Evolutionary conservation across 768 basidiomycete species (phyloP).

Genomic region (Rhodosporidiobolus odoratus): DNA sequence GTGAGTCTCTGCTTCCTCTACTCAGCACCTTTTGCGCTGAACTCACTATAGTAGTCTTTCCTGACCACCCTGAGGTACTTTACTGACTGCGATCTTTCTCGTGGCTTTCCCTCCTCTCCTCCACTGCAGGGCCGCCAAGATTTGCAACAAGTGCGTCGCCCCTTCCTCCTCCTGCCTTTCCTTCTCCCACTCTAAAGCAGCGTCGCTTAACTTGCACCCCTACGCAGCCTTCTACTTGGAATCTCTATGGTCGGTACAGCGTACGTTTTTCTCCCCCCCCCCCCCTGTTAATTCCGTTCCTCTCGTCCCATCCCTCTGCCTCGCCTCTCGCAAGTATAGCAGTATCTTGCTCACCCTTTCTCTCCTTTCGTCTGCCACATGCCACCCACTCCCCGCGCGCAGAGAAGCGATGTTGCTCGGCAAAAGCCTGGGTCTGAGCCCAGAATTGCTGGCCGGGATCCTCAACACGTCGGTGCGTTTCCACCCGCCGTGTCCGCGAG

Average conservation of each 20-base stretch:
- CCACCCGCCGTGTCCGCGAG: no score
- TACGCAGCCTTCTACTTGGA: conserved; percentile 52
- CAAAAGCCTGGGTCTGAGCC: conserved; percentile 69
- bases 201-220: not conserved
- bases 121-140: conserved; percentile 61
- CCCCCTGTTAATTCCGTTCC: no score
- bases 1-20: conserved; percentile 1
- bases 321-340: not conserved
- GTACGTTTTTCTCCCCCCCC: conserved; percentile 3
- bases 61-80: not conserved
- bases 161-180: conserved; percentile 42
- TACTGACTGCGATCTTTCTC: no score
- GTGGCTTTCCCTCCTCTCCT: not conserved
- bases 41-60: not conserved
- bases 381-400: not conserved
- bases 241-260: conserved; percentile 48
- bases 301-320: no score
- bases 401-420: conserved; percentile 82
- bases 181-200: not conserved
- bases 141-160: conserved; percentile 65
- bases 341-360: not conserved
- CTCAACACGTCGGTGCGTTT: conserved; percentile 57
- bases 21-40: not conserved
- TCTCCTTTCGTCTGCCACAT: not conserved
- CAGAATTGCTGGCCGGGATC: conserved; percentile 68